A percentile compares a stretch with the other conserved stretches of the same genome.
phyloP scores from a whole-genome alignment of 2,329 filamentous ascomycete genomes.

The Saccharata proteae region DNA sequence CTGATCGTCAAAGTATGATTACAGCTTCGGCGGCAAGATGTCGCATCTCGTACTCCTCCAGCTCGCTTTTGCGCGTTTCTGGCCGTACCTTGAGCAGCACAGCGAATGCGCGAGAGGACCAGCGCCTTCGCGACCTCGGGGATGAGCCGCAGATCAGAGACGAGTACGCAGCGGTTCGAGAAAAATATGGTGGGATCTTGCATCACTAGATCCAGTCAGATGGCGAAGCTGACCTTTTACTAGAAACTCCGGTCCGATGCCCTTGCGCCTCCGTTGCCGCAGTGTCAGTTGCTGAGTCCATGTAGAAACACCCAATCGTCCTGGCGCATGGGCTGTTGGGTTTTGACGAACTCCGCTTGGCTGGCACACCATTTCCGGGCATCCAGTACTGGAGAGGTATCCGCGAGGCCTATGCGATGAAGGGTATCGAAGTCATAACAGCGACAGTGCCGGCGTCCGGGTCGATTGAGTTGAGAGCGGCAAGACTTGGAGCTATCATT shows the following conservation, averaged over 20 bases:
- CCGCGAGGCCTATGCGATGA: slow-evolving; percentile 42
- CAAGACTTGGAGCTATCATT: slow-evolving; percentile 41
- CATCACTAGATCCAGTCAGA: not conserved
- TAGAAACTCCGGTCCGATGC: slow-evolving; percentile 21
- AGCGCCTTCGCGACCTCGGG: slow-evolving; percentile 39
- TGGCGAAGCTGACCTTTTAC: slow-evolving; percentile 10
- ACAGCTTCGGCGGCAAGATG: too few species aligned
- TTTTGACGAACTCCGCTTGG: slow-evolving; percentile 50
- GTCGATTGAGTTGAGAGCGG: slow-evolving; percentile 46
- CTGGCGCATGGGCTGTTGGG: slow-evolving; percentile 54
- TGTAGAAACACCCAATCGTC: slow-evolving; percentile 43
- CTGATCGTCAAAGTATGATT: too few species aligned
- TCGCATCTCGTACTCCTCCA: too few species aligned
- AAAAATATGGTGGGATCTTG: slow-evolving; percentile 39
- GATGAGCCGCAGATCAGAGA: slow-evolving; percentile 44
- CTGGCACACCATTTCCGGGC: slow-evolving; percentile 41
- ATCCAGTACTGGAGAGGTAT: slow-evolving; percentile 56
- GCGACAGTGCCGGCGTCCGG: slow-evolving; percentile 47
- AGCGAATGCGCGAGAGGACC: slow-evolving; percentile 27
- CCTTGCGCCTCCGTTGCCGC: slow-evolving; percentile 16
- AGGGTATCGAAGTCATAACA: slow-evolving; percentile 49
- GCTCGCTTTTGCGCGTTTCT: too few species aligned
- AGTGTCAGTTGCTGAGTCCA: slow-evolving; percentile 3
- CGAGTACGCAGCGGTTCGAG: slow-evolving; percentile 48
- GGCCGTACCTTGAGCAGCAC: slow-evolving; percentile 15